phyloP scores from a whole-genome alignment of 2,329 filamentous ascomycete species.

The Alternaria angustiovoidea region DNA sequence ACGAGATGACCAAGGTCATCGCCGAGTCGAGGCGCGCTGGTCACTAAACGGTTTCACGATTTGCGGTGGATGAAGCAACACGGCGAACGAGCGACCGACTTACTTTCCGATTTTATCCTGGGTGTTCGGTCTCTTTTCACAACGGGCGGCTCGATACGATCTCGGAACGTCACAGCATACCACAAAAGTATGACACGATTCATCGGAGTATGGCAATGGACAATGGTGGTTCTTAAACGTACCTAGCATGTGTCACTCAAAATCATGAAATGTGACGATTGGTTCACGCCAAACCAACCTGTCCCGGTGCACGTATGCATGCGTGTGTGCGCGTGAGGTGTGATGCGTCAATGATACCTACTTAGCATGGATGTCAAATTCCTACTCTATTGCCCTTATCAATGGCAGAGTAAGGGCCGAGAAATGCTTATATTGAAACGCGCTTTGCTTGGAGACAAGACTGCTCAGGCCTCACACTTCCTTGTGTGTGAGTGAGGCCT shows the following conservation, averaged over 20 bases:
- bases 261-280: conserved; percentile 49
- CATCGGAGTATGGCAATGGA: conserved; percentile 47
- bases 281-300: conserved; percentile 42
- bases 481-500: conserved; percentile 25
- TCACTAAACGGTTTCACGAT: conserved; percentile 62
- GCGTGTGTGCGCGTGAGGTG: conserved; percentile 8
- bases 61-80: conserved; percentile 35
- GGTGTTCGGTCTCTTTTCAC: conserved; percentile 48
- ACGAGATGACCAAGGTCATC: conserved; percentile 98
- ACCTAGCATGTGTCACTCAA: conserved; percentile 47
- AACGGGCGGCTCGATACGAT: conserved; percentile 42
- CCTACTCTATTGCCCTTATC: conserved; percentile 75
- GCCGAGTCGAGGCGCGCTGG: conserved; percentile 87
- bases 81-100: conserved; percentile 29
- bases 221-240: conserved; percentile 34
- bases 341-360: background rate
- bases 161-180: conserved; percentile 40
- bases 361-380: conserved; percentile 99
- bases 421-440: conserved; percentile 77
- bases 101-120: conserved; percentile 45
- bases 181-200: conserved; percentile 40
- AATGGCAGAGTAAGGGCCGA: conserved; percentile 97
- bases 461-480: conserved; percentile 33
- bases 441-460: conserved; percentile 46
- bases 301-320: conserved; percentile 7